A percentile compares a stretch with the other conserved stretches of the same genome.
These are phyloP conservation scores for Toxoplasma gondii DNA, from an alignment of 169 alveolate species.

Conservation along the genomic window DNA sequence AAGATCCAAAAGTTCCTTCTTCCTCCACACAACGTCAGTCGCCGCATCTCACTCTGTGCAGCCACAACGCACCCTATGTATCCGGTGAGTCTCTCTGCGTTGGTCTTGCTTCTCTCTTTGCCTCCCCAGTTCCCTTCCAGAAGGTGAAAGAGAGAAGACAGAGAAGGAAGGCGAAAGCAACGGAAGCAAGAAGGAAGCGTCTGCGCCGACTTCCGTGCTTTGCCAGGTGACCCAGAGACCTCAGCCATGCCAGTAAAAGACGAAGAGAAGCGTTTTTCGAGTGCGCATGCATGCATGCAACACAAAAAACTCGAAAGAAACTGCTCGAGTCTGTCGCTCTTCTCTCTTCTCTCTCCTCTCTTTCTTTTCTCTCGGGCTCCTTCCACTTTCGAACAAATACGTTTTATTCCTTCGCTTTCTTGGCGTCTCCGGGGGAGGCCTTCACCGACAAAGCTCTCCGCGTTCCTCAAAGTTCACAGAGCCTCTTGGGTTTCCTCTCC, in stretches of 20 bases:
- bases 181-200: background rate
- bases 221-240: too few relatives aligned
- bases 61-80: background rate
- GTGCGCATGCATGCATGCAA: background rate
- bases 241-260: background rate
- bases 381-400: background rate
- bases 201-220: too few relatives aligned
- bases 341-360: background rate
- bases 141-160: background rate
- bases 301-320: background rate
- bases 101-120: background rate
- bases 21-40: too few relatives aligned
- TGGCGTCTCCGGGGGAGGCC: too few relatives aligned
- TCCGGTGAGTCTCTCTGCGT: background rate
- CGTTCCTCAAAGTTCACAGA: too few relatives aligned
- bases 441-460: too few relatives aligned
- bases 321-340: background rate
- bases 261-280: background rate
- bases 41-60: too few relatives aligned
- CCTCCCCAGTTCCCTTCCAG: background rate
- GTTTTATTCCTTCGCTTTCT: background rate
- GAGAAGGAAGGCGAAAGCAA: background rate
- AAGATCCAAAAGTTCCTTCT: background rate
- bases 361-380: background rate
- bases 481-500: too few relatives aligned